These are phyloP conservation scores for Dryas alaskensis DNA, from an alignment of 306 rosid species.

Conservation along the genomic window DNA sequence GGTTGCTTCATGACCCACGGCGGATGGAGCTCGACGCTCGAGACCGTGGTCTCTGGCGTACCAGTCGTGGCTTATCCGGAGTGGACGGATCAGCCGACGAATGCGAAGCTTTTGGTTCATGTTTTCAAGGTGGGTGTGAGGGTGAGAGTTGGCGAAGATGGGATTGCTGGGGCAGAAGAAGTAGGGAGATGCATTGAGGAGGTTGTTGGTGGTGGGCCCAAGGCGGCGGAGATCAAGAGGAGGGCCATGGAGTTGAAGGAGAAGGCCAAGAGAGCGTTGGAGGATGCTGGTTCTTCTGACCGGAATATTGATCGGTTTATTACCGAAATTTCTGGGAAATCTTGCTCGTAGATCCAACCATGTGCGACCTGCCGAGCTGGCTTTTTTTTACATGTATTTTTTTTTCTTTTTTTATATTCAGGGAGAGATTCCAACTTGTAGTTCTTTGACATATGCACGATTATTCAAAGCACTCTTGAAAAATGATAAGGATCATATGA, in stretches of 20 bases:
- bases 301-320: conserved; percentile 36
- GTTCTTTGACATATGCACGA: too few species aligned
- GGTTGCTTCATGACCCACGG: conserved; percentile 59
- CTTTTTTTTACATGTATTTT: too few species aligned
- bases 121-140: conserved; percentile 46
- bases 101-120: conserved; percentile 41
- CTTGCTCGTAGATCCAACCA: neutral
- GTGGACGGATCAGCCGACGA: conserved; percentile 60
- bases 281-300: conserved; percentile 48
- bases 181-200: conserved; percentile 47
- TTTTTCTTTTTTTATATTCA: too few species aligned
- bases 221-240: conserved; percentile 30
- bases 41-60: conserved; percentile 43
- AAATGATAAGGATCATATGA: too few species aligned
- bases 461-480: too few species aligned
- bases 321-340: conserved; percentile 15
- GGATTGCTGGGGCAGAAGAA: conserved; percentile 33
- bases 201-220: conserved; percentile 48
- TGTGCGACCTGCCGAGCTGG: too few species aligned
- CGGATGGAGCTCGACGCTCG: conserved; percentile 67
- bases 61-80: conserved; percentile 53
- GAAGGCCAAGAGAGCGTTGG: conserved; percentile 29
- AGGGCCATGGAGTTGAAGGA: conserved; percentile 41
- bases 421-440: too few species aligned
- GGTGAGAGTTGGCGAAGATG: conserved; percentile 28